Evolutionary conservation across 108 stramenopile genomes (phyloP), one percentile per base, ranked within the genome.

Genomic region (Licmophora abbreviata): DNA sequence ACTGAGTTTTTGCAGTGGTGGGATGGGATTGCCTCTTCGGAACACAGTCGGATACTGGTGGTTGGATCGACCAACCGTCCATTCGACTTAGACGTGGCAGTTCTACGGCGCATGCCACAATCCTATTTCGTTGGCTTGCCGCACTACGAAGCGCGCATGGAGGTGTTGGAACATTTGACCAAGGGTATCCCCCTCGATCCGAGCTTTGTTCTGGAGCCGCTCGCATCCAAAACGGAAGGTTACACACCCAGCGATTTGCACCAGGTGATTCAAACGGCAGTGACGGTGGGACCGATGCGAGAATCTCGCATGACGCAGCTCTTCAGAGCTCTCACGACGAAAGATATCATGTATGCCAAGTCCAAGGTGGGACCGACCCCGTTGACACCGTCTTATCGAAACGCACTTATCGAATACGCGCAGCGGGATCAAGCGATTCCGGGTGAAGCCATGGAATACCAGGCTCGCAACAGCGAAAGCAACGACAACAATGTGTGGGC

Each of bases 1-100:
- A 95, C 91, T 18, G 99, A 99, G 73, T 95, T 96, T 56, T 56
- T 98, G 27, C 91, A 95, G 34, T 83, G 94, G 63, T 92, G 93
- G 84, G 96, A 97, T 66, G 97, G 79, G 22, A 34, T 81, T 18
- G 48, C 55, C 17, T 34, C 59, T 33, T 45, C 62, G 24, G 59
- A 42, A 36, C 30, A 22, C 34, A 51, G 22, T 44, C 41, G 40
- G n/a, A 47, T 42, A 22, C 42, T 42, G 26, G 54, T 48, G 20
- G 53, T 97, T 18, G 96, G 79, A 23, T 93, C 98, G 10, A 95
- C 94, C 1, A 99, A 97, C 52, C 73, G 91, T 7, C 96, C 98
- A 4, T 95, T 88, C 74, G 95, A 95, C 59, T 73, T 96, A 4
- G 98, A 99, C 55, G 64, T 81, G 6, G 96, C 95, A 10, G 73